phyloP scores from a whole-genome alignment of 1,284 basidiomycete species.

The Boletellus dicymbophilus region DNA sequence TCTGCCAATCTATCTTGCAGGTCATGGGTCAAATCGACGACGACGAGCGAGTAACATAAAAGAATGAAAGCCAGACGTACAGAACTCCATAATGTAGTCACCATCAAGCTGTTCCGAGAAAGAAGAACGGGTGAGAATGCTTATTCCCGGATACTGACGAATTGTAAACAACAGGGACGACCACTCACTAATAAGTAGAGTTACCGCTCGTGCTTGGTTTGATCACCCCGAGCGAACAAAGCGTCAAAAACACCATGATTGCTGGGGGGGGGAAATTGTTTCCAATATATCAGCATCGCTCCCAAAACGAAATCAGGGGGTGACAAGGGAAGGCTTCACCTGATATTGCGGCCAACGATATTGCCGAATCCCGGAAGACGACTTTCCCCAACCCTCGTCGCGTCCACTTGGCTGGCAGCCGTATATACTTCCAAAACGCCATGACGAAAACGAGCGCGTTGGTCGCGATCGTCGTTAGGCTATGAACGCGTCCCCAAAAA shows the following conservation, averaged over 20 bases:
- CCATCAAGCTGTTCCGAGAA: conserved; percentile 5
- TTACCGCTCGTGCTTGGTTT: conserved; percentile 7
- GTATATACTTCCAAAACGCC: conserved; percentile 11
- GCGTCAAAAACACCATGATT: conserved; percentile 11
- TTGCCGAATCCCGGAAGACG: conserved; percentile 10
- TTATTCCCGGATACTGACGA: too few relatives aligned
- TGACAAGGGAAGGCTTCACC: not conserved
- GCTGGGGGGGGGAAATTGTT: too few relatives aligned
- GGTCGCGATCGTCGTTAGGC: conserved; percentile 18
- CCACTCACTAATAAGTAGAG: conserved; percentile 8
- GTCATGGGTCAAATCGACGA: not conserved
- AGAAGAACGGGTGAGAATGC: too few relatives aligned
- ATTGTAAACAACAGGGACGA: not conserved
- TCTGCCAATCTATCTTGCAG: conserved; percentile 5
- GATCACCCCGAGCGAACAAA: conserved; percentile 6
- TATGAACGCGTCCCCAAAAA: not conserved
- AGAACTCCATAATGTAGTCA: conserved; percentile 17
- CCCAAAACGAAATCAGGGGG: not conserved
- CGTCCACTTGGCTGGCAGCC: conserved; percentile 5
- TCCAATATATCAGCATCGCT: too few relatives aligned
- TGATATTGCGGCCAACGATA: conserved; percentile 7
- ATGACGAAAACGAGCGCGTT: conserved; percentile 16
- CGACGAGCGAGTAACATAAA: too few relatives aligned
- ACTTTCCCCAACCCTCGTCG: not conserved
- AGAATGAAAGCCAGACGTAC: too few relatives aligned